Evolutionary conservation across 192 early-diverging fungal genomes (phyloP), one percentile per base, ranked within the genome.

Genomic region (Haplosporangium gracile): DNA sequence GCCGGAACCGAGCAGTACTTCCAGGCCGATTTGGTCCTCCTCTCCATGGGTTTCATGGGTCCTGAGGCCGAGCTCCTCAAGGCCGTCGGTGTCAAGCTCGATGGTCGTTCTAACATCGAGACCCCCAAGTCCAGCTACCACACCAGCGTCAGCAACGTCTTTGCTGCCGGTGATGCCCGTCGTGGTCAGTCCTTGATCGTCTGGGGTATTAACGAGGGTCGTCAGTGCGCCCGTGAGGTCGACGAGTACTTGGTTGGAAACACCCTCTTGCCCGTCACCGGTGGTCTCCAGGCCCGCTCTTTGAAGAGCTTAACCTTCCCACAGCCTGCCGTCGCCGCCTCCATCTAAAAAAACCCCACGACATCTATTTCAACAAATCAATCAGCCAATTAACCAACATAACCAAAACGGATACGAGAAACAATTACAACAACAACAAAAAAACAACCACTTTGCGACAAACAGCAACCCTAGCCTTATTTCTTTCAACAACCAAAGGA

Each of bases 191-290:
- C 93, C 43, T 89, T 99, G 72, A 97, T 99, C 83, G 98, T 99
- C 45, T 98, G 97, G 97, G 98, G 96, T 84, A 99, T 99, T 89
- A 98, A 98, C 88, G 98, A 99, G 89, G 98, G 98, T 69, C 93
- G 98, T 65, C 94, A 97, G 91, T 95, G 95, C 69, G 98, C 98
- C 15, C 92, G 98, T 45, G 97, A 99, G 87, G 92, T 99, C 38
- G 98, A 99, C 83, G 80, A 94, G 76, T 93, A 90, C 87, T 87
- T 99, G 82, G 93, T 93, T 87, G 95, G 95, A 75, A 91, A 91
- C 81, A 98, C 97, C 34, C 89, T 93, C 22, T 81, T 99, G 86
- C 97, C 97, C 8, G 95, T 97, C 22, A 90, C 95, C 5, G 98
- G 98, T 69, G 98, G 98, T 78, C 90, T 99, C 34, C 87, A 92